Evolutionary conservation across 805 yeast genomes (phyloP).

Genomic region (Phaffomyces thermotolerans): DNA sequence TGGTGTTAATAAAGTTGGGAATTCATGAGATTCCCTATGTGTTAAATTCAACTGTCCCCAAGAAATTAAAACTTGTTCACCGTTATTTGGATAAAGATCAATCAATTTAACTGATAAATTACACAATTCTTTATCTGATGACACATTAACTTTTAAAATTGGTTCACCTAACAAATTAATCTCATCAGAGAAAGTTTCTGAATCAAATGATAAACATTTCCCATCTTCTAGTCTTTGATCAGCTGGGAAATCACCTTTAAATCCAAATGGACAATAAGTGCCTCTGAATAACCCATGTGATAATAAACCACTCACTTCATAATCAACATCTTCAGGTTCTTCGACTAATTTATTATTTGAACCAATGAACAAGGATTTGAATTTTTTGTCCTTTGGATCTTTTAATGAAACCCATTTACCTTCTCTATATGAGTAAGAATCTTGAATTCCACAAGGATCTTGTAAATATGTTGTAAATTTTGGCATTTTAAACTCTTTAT

Average conservation of each 20-base stretch:
- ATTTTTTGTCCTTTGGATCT: slow-evolving; percentile 10
- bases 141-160: slow-evolving; percentile 23
- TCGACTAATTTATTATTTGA: slow-evolving; percentile 7
- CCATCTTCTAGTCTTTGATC: slow-evolving; percentile 37
- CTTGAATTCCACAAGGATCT: slow-evolving; percentile 33
- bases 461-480: slow-evolving; percentile 35
- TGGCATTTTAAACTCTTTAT: slow-evolving; percentile 24
- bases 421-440: slow-evolving; percentile 30
- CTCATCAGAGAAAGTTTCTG: slow-evolving; percentile 20
- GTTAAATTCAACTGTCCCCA: slow-evolving; percentile 40
- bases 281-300: slow-evolving; percentile 40
- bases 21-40: slow-evolving; percentile 35
- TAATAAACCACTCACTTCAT: slow-evolving; percentile 27
- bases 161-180: slow-evolving; percentile 34
- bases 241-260: slow-evolving; percentile 38
- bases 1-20: slow-evolving; percentile 29
- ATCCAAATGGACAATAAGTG: slow-evolving; percentile 41
- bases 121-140: slow-evolving; percentile 33
- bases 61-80: slow-evolving; percentile 29
- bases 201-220: slow-evolving; percentile 32
- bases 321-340: slow-evolving; percentile 1
- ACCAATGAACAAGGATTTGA: slow-evolving; percentile 12
- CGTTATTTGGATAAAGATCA: slow-evolving; percentile 32
- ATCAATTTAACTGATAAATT: slow-evolving; percentile 33
- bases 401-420: slow-evolving; percentile 34